Evolutionary conservation across 495 filamentous ascomycete species (phyloP).

Genomic region (Choiromyces venosus): DNA sequence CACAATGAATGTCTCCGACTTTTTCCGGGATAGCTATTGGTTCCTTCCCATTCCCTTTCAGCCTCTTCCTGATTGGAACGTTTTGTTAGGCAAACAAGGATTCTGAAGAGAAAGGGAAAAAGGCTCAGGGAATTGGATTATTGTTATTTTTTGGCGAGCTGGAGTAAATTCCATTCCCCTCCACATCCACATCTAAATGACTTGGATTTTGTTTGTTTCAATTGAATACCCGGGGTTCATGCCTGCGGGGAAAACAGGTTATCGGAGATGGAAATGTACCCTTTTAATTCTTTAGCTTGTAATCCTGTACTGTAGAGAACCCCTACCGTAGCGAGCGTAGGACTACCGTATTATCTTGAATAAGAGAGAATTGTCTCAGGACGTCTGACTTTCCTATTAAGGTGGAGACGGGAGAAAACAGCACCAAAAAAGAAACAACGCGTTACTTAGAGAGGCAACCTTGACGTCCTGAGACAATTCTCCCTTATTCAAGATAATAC

Average conservation of each 20-base stretch:
- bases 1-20: slow-evolving; percentile 13
- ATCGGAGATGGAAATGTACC: not conserved
- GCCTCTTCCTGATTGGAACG: slow-evolving; percentile 14
- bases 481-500: not conserved
- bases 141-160: slow-evolving; percentile 16
- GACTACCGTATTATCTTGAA: not conserved
- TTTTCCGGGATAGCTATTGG: slow-evolving; percentile 26
- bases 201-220: not conserved
- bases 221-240: slow-evolving; percentile 24
- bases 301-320: not conserved
- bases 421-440: no score
- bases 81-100: slow-evolving; percentile 13
- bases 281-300: not conserved
- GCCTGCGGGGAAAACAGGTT: slow-evolving; percentile 22
- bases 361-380: no score
- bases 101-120: not conserved
- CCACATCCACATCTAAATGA: not conserved
- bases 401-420: no score
- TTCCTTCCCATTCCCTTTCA: slow-evolving; percentile 13
- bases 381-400: no score
- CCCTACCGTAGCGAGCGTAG: slow-evolving; percentile 4
- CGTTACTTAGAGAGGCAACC: no score
- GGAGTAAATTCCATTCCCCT: slow-evolving; percentile 9
- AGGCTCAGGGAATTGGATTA: slow-evolving; percentile 7
- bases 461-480: no score